Evolutionary conservation across 306 rosid species (phyloP).

Genomic region (Pyrus betulifolia): DNA sequence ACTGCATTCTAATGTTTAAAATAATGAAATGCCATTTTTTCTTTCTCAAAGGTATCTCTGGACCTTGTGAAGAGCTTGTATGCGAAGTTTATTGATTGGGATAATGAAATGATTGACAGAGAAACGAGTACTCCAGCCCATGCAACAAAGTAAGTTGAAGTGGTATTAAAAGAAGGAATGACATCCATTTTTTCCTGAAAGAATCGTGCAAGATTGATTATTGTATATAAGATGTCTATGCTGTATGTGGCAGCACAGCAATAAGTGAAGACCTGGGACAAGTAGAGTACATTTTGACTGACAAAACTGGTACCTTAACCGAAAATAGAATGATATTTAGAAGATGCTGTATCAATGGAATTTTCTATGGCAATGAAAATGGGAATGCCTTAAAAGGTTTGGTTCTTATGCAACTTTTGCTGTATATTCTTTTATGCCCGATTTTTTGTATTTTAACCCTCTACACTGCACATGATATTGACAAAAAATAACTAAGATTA

Average conservation of each 20-base stretch:
- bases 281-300: slow-evolving; percentile 97
- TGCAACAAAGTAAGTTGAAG: slow-evolving; percentile 82
- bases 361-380: slow-evolving; percentile 79
- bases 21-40: slow-evolving; percentile 11
- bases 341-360: slow-evolving; percentile 82
- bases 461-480: neutral
- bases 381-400: slow-evolving; percentile 96
- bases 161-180: slow-evolving; percentile 16
- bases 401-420: slow-evolving; percentile 16
- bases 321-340: slow-evolving; percentile 96
- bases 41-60: slow-evolving; percentile 73
- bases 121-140: slow-evolving; percentile 83
- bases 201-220: slow-evolving; percentile 6
- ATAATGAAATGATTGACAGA: slow-evolving; percentile 67
- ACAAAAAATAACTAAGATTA: neutral
- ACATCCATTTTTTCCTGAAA: slow-evolving; percentile 10
- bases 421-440: slow-evolving; percentile 1
- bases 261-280: slow-evolving; percentile 99
- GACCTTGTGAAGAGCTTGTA: slow-evolving; percentile 94
- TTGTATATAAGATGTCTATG: slow-evolving; percentile 34
- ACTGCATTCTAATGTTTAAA: slow-evolving; percentile 16
- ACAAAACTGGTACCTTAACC: slow-evolving; percentile 95
- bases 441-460: neutral
- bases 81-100: slow-evolving; percentile 99
- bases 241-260: slow-evolving; percentile 93